Evolutionary conservation across 176 grass and related monocot species (phyloP), one percentile per base, ranked within the genome.

Genomic region (Sorghum bicolor): DNA sequence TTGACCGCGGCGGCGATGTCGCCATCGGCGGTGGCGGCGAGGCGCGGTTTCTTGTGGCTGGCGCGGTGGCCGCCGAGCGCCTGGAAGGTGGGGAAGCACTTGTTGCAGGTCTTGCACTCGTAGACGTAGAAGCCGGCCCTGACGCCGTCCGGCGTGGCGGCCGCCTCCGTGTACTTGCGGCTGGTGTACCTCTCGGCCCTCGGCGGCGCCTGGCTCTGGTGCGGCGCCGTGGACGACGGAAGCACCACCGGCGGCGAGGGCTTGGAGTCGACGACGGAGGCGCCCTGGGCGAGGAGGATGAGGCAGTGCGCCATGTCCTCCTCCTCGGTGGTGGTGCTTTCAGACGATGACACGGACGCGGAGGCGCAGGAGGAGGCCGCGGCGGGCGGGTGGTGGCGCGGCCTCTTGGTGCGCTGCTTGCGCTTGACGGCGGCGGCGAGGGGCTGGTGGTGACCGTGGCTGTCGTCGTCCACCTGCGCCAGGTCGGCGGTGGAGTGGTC

Each of bases 31-130:
- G 9, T 11, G 25, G 10, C 60, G 63, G 48, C 52, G 39, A 87
- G 26, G 38, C 90, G 94, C 2, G 90, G 90, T 70, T 96, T 98
- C 77, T 96, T 98, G 87, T 98, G 96, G 89, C 93, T 98, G 32
- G 96, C 89, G 15, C 91, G 93, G 82, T 98, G 96, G 33, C 96
- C 96, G 50, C 96, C 96, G 74, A 95, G 96, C 4, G 96, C 96
- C 28, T 97, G 95, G 89, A 97, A 97, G 69, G 90, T 88, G 58
- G 83, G 77, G 86, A 94, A 97, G 70, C 90, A 84, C 70, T 94
- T 97, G 74, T 85, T 89, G 81, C 95, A 97, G 26, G 88, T 97
- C 84, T 87, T 94, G 86, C 95, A 97, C 57, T 86, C 76, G 70
- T 87, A 94, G 10, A 85, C 84, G 60, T 82, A 85, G 72, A 74